Evolutionary conservation across 108 stramenopile genomes (phyloP).

Genomic region (Pseudonitzschia delicatissima): DNA sequence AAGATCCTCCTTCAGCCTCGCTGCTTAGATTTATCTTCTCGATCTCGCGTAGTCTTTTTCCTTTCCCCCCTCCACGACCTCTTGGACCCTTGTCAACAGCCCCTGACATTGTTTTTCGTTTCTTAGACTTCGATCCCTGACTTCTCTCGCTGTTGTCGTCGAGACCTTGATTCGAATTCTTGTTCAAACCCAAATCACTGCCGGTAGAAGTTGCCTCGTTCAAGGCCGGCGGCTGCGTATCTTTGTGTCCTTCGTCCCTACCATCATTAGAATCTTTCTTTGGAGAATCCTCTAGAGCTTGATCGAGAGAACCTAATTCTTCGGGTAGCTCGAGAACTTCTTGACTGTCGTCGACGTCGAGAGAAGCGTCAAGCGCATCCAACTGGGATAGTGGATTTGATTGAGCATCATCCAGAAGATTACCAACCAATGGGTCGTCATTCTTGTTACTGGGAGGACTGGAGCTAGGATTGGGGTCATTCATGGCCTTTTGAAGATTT

Average conservation of each 20-base stretch:
- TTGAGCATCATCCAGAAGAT: not conserved
- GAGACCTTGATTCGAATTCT: not conserved
- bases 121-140: conserved; percentile 12
- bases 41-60: conserved; percentile 37
- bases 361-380: not conserved
- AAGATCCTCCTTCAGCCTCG: conserved; percentile 8
- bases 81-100: conserved; percentile 18
- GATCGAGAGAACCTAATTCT: not conserved
- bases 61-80: conserved; percentile 32
- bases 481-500: conserved; percentile 6
- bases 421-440: not conserved
- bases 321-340: not conserved
- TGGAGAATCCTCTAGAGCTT: not conserved
- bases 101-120: not conserved
- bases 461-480: not conserved
- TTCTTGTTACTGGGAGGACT: not conserved
- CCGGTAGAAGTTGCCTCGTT: not conserved
- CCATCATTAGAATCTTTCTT: conserved; percentile 4
- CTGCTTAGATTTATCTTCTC: conserved; percentile 14
- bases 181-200: not conserved
- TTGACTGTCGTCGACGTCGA: not conserved
- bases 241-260: not conserved
- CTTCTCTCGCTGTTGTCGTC: conserved; percentile 26
- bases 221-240: not conserved
- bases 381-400: not conserved